phyloP scores from a whole-genome alignment of 2,329 filamentous ascomycete species.

The Neonectria magnoliae region DNA sequence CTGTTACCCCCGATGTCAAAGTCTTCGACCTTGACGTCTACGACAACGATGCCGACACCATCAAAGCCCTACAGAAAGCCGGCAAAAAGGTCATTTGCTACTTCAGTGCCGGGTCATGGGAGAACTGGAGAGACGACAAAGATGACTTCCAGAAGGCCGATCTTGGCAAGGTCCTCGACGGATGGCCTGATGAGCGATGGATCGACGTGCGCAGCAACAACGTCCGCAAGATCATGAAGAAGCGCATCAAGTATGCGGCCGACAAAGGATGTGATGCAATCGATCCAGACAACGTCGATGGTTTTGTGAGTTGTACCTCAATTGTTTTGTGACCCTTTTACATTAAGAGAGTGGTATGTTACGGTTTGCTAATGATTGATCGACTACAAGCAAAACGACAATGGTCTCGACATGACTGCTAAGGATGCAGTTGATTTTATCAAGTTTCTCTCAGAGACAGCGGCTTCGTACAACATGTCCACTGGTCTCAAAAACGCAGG shows the following conservation, averaged over 20 bases:
- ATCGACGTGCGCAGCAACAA: constrained; percentile 65
- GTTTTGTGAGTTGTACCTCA: constrained; percentile 56
- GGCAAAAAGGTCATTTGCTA: constrained; percentile 77
- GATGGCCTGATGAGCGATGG: constrained; percentile 76
- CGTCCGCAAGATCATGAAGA: constrained; percentile 72
- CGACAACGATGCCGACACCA: constrained; percentile 56
- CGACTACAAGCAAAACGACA: constrained; percentile 64
- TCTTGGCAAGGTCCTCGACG: constrained; percentile 66
- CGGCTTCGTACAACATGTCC: constrained; percentile 64
- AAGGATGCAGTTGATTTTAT: constrained; percentile 68
- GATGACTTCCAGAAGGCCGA: constrained; percentile 64
- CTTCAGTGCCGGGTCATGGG: constrained; percentile 77
- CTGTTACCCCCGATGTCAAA: constrained; percentile 56
- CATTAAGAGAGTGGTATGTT: not conserved
- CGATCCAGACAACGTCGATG: constrained; percentile 78
- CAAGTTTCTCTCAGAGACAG: constrained; percentile 67
- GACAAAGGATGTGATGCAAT: constrained; percentile 74
- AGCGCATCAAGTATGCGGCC: constrained; percentile 66
- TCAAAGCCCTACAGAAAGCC: constrained; percentile 66
- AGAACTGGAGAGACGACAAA: constrained; percentile 70
- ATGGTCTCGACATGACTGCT: constrained; percentile 67
- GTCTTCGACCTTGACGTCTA: constrained; percentile 64
- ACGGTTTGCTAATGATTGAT: not conserved
- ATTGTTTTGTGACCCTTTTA: not conserved
- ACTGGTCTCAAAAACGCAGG: constrained; percentile 76